phyloP scores from a whole-genome alignment of 805 yeast genomes.

The Metschnikowia rubicola region DNA sequence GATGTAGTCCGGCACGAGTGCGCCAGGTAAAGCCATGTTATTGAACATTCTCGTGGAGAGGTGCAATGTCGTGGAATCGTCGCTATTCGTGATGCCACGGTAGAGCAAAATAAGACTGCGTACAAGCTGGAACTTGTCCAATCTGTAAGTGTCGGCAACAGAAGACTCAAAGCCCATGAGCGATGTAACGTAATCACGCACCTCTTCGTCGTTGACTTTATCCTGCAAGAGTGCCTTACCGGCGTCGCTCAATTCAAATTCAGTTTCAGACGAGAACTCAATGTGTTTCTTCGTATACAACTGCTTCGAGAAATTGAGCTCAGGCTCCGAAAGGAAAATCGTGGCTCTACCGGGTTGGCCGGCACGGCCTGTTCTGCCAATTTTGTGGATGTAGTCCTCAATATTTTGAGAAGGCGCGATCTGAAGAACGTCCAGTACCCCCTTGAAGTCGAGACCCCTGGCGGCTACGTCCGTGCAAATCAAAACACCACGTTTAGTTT shows the following conservation, averaged over 20 bases:
- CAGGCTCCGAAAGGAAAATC: constrained; percentile 54
- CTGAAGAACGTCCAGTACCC: constrained; percentile 82
- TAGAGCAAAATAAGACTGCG: constrained; percentile 11
- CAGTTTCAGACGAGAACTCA: constrained; percentile 42
- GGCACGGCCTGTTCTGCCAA: constrained; percentile 95
- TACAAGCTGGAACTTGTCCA: constrained; percentile 10
- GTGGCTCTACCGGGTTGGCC: constrained; percentile 75
- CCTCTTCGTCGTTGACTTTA: constrained; percentile 19
- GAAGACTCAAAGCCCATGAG: constrained; percentile 29
- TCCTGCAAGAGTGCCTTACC: constrained; percentile 24
- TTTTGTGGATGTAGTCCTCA: constrained; percentile 85
- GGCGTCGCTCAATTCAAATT: constrained; percentile 37
- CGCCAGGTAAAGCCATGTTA: constrained; percentile 15
- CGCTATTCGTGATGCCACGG: constrained; percentile 4
- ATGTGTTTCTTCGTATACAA: constrained; percentile 53
- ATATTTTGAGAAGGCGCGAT: constrained; percentile 70
- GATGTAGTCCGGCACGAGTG: constrained; percentile 16
- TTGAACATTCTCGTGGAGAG: constrained; percentile 12
- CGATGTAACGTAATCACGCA: constrained; percentile 24
- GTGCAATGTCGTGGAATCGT: constrained; percentile 9
- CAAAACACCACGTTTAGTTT: constrained; percentile 48
- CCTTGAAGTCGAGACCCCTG: constrained; percentile 93
- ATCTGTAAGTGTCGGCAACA: constrained; percentile 17
- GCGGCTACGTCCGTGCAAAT: constrained; percentile 93
- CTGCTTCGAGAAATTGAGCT: constrained; percentile 50